Percentiles rank a stretch among this genome's conserved stretches.
These are phyloP conservation scores for Antarctomyces pellizariae DNA, from an alignment of 495 filamentous ascomycete species.

Conservation along the genomic window DNA sequence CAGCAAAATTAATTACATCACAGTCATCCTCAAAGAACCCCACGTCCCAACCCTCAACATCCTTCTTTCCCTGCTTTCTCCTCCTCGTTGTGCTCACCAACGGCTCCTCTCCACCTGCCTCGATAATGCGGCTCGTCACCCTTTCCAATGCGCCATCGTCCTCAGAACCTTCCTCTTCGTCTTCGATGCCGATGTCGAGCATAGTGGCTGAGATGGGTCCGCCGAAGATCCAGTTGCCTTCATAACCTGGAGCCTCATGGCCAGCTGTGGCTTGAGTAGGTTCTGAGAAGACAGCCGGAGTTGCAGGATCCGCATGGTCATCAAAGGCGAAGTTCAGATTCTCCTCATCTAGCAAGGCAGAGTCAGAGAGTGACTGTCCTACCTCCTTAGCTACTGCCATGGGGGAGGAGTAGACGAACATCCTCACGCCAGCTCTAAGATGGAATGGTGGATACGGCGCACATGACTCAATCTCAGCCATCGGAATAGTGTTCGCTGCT, in stretches of 20 bases:
- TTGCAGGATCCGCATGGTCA: background rate
- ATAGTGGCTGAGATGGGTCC: constrained; percentile 32
- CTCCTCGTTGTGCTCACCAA: constrained; percentile 59
- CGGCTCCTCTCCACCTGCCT: constrained; percentile 52
- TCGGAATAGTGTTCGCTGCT: constrained; percentile 37
- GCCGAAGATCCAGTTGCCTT: constrained; percentile 74
- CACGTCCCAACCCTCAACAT: constrained; percentile 11
- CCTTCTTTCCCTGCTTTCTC: constrained; percentile 28
- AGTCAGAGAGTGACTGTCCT: constrained; percentile 10
- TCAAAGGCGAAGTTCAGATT: background rate
- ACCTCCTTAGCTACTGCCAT: constrained; percentile 1
- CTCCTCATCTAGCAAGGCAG: constrained; percentile 2
- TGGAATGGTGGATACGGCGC: constrained; percentile 81
- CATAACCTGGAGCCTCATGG: too few species aligned
- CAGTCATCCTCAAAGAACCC: constrained; percentile 91
- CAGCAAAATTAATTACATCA: constrained; percentile 78
- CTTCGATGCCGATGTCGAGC: constrained; percentile 34
- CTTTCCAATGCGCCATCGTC: constrained; percentile 24
- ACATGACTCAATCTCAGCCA: constrained; percentile 83
- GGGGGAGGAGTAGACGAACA: constrained; percentile 43
- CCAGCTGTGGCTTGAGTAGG: constrained; percentile 10
- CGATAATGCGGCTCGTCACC: too few species aligned
- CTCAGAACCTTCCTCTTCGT: constrained; percentile 28
- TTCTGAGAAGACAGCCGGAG: background rate
- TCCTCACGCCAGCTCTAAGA: constrained; percentile 52